Evolutionary conservation across 805 yeast genomes (phyloP), one percentile per base, ranked within the genome.

Genomic region (Jamesozyma piceae): DNA sequence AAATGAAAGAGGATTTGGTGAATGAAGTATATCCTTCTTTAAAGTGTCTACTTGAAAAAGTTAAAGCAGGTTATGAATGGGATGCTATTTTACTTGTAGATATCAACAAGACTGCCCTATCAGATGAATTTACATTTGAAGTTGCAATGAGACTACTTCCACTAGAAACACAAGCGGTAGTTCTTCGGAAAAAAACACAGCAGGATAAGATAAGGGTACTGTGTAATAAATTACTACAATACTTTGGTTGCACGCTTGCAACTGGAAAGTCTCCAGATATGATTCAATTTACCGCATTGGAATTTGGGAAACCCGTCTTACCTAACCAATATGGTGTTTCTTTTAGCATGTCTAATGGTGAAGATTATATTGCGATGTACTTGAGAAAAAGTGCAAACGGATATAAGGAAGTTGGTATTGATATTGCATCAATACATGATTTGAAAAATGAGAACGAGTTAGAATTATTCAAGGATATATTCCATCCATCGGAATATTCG

Each of bases 281-380:
- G 5, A 31, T 69, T 3, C 40, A 48, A 28, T 62, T 73, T 36
- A 43, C 45, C 0, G 54, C 50, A 28, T 71, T 68, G 30, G 43
- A 55, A 28, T 71, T 52, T 50, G 90, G 92, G 1, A 83, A 82
- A 50, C 89, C 92, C 0, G 46, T 28, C 3, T 37, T 76, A 14
- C 41, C 43, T 1, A 57, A 52, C 20, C 11, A 32, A 11, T 41
- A 43, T 1, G 37, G 44, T 3, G 48, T 71, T 29, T 58, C 67
- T 27, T 83, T 76, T 63, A 82, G 78, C 54, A 62, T 78, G 52
- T 73, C 84, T 5, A 77, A 78, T 49, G 82, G 85, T 29, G 68
- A 71, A 29, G 69, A 69, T 5, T 47, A 70, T 5, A 66, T 78
- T 2, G 62, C 75, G 17, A 57, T 82, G 47, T 74, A 64, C 3